Evolutionary conservation across 1,284 basidiomycete genomes (phyloP).

Genomic region (Pascua guehoae): DNA sequence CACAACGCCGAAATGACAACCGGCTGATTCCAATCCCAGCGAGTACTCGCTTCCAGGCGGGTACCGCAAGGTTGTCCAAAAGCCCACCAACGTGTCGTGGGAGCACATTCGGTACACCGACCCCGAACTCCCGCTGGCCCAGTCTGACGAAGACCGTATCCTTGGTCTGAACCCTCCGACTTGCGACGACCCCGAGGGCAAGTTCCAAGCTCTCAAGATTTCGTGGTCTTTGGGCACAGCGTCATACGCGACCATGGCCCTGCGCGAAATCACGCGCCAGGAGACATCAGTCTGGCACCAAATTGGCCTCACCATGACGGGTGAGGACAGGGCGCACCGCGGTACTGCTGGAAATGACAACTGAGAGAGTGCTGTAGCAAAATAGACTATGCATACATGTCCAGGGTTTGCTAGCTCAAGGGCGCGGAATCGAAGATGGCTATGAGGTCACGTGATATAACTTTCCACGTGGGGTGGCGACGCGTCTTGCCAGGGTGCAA

Average conservation of each 20-base stretch:
- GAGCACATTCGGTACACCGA: constrained; percentile 82
- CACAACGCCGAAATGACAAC: background rate
- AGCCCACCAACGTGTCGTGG: constrained; percentile 77
- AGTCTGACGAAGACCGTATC: constrained; percentile 89
- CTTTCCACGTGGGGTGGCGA: no score
- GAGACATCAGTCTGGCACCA: constrained; percentile 87
- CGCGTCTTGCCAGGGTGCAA: no score
- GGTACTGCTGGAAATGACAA: constrained; percentile 7
- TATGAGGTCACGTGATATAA: no score
- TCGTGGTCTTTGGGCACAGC: constrained; percentile 74
- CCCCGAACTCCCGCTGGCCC: constrained; percentile 82
- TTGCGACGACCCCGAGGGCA: constrained; percentile 57
- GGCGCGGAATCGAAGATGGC: no score
- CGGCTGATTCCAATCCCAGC: constrained; percentile 50
- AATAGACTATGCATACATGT: no score
- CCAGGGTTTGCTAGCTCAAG: no score
- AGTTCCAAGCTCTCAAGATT: constrained; percentile 80
- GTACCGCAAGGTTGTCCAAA: constrained; percentile 85
- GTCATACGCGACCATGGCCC: constrained; percentile 92
- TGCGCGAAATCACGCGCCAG: constrained; percentile 86
- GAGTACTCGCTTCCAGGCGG: constrained; percentile 90
- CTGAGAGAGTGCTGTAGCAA: no score
- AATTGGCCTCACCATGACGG: constrained; percentile 67
- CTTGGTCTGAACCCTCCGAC: constrained; percentile 71
- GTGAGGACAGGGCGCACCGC: constrained; percentile 66